phyloP scores from a whole-genome alignment of 345 rosid species.

The Gossypium ekmanianum region DNA sequence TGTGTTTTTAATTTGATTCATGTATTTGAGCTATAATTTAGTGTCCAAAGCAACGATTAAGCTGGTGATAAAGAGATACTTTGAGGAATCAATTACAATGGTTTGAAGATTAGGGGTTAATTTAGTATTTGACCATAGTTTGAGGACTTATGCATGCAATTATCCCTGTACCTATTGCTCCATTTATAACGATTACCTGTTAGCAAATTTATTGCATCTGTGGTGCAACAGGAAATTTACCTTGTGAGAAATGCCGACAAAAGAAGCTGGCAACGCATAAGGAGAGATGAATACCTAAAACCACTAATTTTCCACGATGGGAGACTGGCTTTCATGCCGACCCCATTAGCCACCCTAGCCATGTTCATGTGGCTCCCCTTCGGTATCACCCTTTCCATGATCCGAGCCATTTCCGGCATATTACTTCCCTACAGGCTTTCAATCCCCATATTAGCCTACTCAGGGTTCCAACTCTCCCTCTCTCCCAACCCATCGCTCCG shows the following conservation, averaged over 20 bases:
- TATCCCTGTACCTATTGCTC: not conserved
- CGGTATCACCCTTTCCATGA: slow-evolving; percentile 34
- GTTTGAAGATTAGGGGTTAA: too few species aligned
- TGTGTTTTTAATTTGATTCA: not conserved
- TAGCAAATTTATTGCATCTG: slow-evolving; percentile 9
- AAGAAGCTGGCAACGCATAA: slow-evolving; percentile 47
- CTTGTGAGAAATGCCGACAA: slow-evolving; percentile 53
- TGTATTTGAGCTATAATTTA: too few species aligned
- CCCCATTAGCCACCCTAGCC: slow-evolving; percentile 39
- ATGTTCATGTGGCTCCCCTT: slow-evolving; percentile 74
- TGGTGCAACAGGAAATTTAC: slow-evolving; percentile 46
- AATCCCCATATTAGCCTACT: slow-evolving; percentile 30
- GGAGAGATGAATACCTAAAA: slow-evolving; percentile 44
- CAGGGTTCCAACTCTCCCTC: slow-evolving; percentile 34
- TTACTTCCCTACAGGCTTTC: slow-evolving; percentile 46
- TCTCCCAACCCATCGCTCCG: not conserved
- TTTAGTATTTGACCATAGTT: too few species aligned
- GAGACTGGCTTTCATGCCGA: slow-evolving; percentile 66
- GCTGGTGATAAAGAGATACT: too few species aligned
- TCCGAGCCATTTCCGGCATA: slow-evolving; percentile 35
- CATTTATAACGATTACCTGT: not conserved
- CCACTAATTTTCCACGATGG: slow-evolving; percentile 81
- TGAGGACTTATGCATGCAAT: too few species aligned
- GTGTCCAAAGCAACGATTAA: too few species aligned
- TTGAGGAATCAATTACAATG: too few species aligned